Evolutionary conservation across 306 rosid species (phyloP).

Genomic region (Trichosanthes truncata): DNA sequence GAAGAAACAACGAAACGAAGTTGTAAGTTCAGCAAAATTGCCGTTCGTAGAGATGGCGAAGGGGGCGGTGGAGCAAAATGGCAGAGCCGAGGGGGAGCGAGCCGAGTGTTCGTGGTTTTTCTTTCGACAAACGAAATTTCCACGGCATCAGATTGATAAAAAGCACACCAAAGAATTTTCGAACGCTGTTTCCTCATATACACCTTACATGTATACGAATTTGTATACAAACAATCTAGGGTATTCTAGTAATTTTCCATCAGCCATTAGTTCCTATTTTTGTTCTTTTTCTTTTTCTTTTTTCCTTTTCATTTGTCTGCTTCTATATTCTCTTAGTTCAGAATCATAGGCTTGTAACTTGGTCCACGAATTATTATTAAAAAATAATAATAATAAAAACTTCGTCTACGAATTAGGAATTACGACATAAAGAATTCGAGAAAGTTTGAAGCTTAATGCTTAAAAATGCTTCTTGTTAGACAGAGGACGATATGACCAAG

Average conservation of each 20-base stretch:
- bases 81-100: background rate
- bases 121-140: constrained; percentile 1
- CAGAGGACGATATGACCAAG: background rate
- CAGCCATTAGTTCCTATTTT: background rate
- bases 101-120: background rate
- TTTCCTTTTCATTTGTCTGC: background rate
- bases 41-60: background rate
- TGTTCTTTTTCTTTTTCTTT: background rate
- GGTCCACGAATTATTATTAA: background rate
- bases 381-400: too few relatives aligned
- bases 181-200: background rate
- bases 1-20: background rate
- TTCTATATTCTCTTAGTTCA: background rate
- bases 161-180: background rate
- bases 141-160: background rate
- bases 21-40: background rate
- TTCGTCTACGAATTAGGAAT: background rate
- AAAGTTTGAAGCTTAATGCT: background rate
- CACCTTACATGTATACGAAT: background rate
- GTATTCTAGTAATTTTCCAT: background rate
- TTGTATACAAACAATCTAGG: background rate
- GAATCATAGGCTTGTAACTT: background rate
- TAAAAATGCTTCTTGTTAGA: background rate
- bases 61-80: background rate
- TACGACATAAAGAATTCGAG: background rate